Conservation (phyloP, 2,329 filamentous ascomycete genomes). For the Cladosporium sp. region DNA sequence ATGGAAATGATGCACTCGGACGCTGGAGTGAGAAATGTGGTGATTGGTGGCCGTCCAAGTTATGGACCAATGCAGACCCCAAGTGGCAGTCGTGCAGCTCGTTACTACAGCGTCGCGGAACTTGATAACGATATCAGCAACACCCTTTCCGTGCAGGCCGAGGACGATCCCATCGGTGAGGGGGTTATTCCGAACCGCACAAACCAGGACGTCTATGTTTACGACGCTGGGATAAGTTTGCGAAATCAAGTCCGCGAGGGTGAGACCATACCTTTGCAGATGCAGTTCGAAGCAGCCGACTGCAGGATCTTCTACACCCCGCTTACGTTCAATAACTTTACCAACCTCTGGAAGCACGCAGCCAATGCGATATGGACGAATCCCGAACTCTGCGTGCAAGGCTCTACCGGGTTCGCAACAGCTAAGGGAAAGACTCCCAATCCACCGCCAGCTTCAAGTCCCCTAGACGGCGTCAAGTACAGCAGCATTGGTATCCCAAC, state of each 20-base stretch:
- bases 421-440: slow-evolving; percentile 19
- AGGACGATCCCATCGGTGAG: slow-evolving; percentile 31
- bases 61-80: slow-evolving; percentile 34
- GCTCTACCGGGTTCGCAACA: slow-evolving; percentile 26
- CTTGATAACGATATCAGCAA: slow-evolving; percentile 15
- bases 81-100: slow-evolving; percentile 15
- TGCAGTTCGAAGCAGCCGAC: slow-evolving; percentile 30
- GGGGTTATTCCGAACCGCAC: not conserved
- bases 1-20: slow-evolving; percentile 35
- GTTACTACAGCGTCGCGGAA: slow-evolving; percentile 5
- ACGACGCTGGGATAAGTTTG: slow-evolving; percentile 39
- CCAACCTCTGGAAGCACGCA: slow-evolving; percentile 41
- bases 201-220: slow-evolving; percentile 24
- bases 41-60: slow-evolving; percentile 32
- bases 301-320: slow-evolving; percentile 44
- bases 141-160: not conserved
- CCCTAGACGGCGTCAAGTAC: slow-evolving; percentile 2
- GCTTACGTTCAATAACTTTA: slow-evolving; percentile 42
- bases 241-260: slow-evolving; percentile 42
- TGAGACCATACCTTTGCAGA: slow-evolving; percentile 40
- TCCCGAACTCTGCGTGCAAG: slow-evolving; percentile 37
- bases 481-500: slow-evolving; percentile 20
- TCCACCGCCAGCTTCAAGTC: not conserved
- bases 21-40: slow-evolving; percentile 34
- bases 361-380: slow-evolving; percentile 39